Conservation (phyloP, 2,329 filamentous ascomycete species). For the Aspergillus ochraceoroseus region DNA sequence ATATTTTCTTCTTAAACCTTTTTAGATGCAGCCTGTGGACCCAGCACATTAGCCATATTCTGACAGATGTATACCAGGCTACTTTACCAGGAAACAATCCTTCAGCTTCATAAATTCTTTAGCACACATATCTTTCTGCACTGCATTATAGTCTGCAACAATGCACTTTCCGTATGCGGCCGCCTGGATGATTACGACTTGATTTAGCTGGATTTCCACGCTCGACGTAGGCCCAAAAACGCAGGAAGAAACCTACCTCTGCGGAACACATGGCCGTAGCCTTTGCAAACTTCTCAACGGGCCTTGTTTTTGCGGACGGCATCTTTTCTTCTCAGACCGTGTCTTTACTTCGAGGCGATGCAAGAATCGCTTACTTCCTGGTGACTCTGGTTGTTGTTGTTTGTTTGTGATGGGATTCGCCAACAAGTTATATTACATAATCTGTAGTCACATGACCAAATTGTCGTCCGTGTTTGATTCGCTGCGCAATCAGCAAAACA, state of each 20-base stretch:
- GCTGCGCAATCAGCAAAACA: slow-evolving; percentile 23
- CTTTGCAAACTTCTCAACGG: slow-evolving; percentile 64
- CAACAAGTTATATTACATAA: slow-evolving; percentile 18
- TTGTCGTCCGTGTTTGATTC: slow-evolving; percentile 16
- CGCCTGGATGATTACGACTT: slow-evolving; percentile 55
- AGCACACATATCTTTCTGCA: slow-evolving; percentile 84
- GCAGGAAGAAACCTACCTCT: slow-evolving; percentile 48
- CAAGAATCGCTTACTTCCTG: neutral
- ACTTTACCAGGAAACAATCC: slow-evolving; percentile 74
- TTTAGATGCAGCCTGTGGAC: slow-evolving; percentile 49
- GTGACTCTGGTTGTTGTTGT: slow-evolving; percentile 2
- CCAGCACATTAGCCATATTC: slow-evolving; percentile 11
- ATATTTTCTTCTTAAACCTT: slow-evolving; percentile 34
- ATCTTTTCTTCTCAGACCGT: slow-evolving; percentile 29
- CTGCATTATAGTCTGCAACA: slow-evolving; percentile 79
- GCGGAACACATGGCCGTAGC: slow-evolving; percentile 61
- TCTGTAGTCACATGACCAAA: slow-evolving; percentile 11
- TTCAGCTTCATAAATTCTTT: slow-evolving; percentile 81
- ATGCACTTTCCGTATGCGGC: slow-evolving; percentile 87
- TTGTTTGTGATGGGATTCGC: neutral
- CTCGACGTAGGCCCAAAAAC: neutral
- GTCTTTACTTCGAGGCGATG: no score
- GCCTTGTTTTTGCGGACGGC: slow-evolving; percentile 50
- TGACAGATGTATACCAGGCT: neutral
- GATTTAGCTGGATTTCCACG: slow-evolving; percentile 15